Evolutionary conservation across 129 eudicot species (phyloP), one percentile per base, ranked within the genome.

Genomic region (Lactuca saligna): DNA sequence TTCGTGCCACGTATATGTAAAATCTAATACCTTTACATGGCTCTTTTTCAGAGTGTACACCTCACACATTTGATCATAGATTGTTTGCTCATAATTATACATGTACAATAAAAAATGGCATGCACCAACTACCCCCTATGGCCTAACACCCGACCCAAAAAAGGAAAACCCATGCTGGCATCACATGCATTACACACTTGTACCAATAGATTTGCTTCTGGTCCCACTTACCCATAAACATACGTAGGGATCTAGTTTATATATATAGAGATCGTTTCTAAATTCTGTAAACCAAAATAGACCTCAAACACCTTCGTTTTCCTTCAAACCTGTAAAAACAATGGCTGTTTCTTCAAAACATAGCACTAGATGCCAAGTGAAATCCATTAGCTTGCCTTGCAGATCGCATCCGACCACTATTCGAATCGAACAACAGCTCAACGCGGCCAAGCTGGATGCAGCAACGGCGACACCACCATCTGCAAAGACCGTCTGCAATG

Each of bases 371-470:
- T 16, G 33, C 59, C 71, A 59, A 44, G 65, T 63, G 15, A 81
- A 87, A 63, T 88, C 96, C 64, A 76, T 85, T 16, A 85, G 96
- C 66, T 76, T 88, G 68, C 96, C 96, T 29, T 72, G 79, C 57
- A 83, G 89, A 72, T 74, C 79, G 16, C 87, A 88, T 34, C 84
- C 88, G 15, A 72, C 75, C n/a, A 59, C 86, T 57, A 34, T 74
- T 12, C 66, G 54, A 16, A 71, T 81, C 70, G 85, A 85, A 54
- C 53, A 67, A 12, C 75, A 77, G 46, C 62, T 88, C 54, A 71
- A 85, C 57, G 8, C 34, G 0, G 55, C 65, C 39, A 81, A 76
- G 69, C 61, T 78, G 4, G 82, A 84, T 38, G 49, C 77, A 5
- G 31, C 69, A 3, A 38, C 33, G 7, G 65, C 78, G 32, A 31